Percentiles rank a stretch among this genome's conserved stretches.
These are phyloP conservation scores for Prunus dulcis DNA, from an alignment of 306 rosid genomes.

Conservation along the genomic window DNA sequence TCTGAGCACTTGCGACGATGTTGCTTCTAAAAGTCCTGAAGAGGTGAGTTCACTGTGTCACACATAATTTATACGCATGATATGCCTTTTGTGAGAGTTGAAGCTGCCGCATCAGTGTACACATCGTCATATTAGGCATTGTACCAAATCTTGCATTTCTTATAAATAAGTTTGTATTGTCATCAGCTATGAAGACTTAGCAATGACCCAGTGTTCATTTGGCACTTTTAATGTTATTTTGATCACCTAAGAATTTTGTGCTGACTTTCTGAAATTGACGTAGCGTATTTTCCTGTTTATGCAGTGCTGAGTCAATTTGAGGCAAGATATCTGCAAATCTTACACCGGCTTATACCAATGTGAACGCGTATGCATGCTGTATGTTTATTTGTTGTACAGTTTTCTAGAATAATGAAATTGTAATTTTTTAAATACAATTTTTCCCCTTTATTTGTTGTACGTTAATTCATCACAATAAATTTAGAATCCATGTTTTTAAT, in stretches of 20 bases:
- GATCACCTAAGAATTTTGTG: not conserved
- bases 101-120: too few relatives aligned
- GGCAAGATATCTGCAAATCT: constrained; percentile 3
- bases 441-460: not conserved
- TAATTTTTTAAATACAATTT: not conserved
- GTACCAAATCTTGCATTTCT: not conserved
- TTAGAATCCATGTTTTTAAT: not conserved
- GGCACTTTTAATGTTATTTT: not conserved
- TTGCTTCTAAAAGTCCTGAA: constrained; percentile 28
- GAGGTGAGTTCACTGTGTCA: constrained; percentile 31
- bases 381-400: constrained; percentile 1
- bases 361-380: not conserved
- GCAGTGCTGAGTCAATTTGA: not conserved
- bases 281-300: not conserved
- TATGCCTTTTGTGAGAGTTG: not conserved
- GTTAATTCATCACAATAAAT: not conserved
- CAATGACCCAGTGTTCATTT: not conserved
- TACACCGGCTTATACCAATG: not conserved
- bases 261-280: not conserved
- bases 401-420: not conserved
- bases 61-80: not conserved
- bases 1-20: constrained; percentile 62
- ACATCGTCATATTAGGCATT: not conserved
- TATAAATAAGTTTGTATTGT: not conserved
- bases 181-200: not conserved